Evolutionary conservation across 225 moss, liverwort and hornwort genomes (phyloP).

Genomic region (Bryum argenteum): DNA sequence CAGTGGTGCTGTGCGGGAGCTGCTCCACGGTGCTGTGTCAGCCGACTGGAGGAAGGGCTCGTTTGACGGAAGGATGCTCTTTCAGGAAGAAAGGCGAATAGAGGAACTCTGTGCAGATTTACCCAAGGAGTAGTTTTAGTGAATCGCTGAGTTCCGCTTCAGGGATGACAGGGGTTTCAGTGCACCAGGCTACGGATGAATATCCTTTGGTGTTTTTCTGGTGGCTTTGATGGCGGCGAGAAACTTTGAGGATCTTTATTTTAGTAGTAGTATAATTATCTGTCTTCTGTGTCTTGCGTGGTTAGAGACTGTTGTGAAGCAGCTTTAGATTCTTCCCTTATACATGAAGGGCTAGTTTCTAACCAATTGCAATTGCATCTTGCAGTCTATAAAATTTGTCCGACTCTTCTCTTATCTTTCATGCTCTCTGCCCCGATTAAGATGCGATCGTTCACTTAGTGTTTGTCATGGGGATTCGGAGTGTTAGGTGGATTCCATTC

Average conservation of each 20-base stretch:
- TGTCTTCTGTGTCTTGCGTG: background rate
- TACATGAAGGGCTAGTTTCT: background rate
- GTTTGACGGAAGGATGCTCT: slow-evolving; percentile 84
- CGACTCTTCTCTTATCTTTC: background rate
- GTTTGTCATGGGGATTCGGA: no score
- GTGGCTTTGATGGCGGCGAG: slow-evolving; percentile 31
- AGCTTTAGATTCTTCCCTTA: background rate
- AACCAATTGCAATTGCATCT: background rate
- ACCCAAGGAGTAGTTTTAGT: slow-evolving; percentile 28
- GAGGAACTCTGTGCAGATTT: slow-evolving; percentile 32
- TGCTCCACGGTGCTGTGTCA: slow-evolving; percentile 79
- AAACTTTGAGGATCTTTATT: slow-evolving; percentile 7
- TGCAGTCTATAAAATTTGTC: background rate
- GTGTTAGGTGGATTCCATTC: no score
- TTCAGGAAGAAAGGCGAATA: slow-evolving; percentile 86
- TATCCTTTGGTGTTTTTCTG: slow-evolving; percentile 26
- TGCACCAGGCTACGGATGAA: background rate
- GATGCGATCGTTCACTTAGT: no score
- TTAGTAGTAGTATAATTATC: background rate
- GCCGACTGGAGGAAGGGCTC: slow-evolving; percentile 81
- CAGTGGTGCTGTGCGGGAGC: slow-evolving; percentile 63
- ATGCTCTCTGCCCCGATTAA: no score
- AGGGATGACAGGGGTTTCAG: slow-evolving; percentile 25
- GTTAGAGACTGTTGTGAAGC: slow-evolving; percentile 5
- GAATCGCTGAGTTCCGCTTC: slow-evolving; percentile 14